Conservation (phyloP, 805 yeast genomes). For the Peterozyma xylosa region DNA sequence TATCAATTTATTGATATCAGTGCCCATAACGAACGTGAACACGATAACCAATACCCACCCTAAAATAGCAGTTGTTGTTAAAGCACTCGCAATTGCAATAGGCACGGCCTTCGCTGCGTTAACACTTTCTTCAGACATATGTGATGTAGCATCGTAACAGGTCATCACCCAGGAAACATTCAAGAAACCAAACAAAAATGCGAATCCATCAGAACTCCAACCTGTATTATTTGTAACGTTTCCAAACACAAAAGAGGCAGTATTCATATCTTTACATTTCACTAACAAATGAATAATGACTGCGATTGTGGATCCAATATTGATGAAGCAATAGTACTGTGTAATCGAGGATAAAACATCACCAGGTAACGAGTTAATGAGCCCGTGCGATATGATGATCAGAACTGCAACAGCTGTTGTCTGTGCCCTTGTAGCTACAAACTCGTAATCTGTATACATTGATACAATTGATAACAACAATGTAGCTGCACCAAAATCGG, state of each 20-base stretch:
- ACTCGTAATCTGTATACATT: slow-evolving; percentile 27
- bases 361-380: slow-evolving; percentile 44
- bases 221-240: slow-evolving; percentile 38
- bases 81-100: slow-evolving; percentile 48
- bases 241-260: slow-evolving; percentile 41
- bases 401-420: slow-evolving; percentile 45
- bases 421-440: slow-evolving; percentile 34
- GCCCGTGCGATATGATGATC: slow-evolving; percentile 38
- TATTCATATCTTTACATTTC: slow-evolving; percentile 38
- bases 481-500: slow-evolving; percentile 44
- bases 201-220: slow-evolving; percentile 47
- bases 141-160: slow-evolving; percentile 46
- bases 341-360: slow-evolving; percentile 41
- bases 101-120: slow-evolving; percentile 51
- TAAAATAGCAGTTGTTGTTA: slow-evolving; percentile 37
- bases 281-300: slow-evolving; percentile 48
- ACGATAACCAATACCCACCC: slow-evolving; percentile 45
- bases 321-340: slow-evolving; percentile 41
- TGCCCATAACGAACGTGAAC: slow-evolving; percentile 35
- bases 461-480: slow-evolving; percentile 38
- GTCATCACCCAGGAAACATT: slow-evolving; percentile 57
- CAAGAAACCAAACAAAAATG: slow-evolving; percentile 49
- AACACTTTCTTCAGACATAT: slow-evolving; percentile 48
- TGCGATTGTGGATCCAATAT: slow-evolving; percentile 40
- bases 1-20: slow-evolving; percentile 27